Evolutionary conservation across 768 basidiomycete species (phyloP), one percentile per base, ranked within the genome.

Genomic region (Rhodotorula diobovata): DNA sequence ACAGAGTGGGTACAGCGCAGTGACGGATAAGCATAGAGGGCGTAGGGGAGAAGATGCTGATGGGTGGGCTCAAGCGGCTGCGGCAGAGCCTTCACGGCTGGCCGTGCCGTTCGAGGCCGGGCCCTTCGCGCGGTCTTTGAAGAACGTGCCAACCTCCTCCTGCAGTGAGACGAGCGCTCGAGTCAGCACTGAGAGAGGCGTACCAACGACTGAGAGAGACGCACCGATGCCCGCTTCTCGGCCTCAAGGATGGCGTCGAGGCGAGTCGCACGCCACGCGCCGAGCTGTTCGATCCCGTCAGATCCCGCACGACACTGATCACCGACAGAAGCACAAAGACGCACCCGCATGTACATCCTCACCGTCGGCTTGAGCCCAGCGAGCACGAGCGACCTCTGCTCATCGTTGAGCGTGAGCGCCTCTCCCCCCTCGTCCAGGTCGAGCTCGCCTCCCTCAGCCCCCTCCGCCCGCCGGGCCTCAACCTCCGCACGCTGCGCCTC

Each of bases 281-380:
- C 53, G 63, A 35, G 35, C 63, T 63, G 51, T 25, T 5, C 3
- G 51, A 53, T 3, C n/a, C 15, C 23, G 51, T 30, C 51, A 53
- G n/a, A n/a, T n/a, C n/a, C n/a, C n/a, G n/a, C n/a, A n/a, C n/a
- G n/a, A n/a, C n/a, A n/a, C n/a, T n/a, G n/a, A n/a, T n/a, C n/a
- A n/a, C 11, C 5, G 46, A 48, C 20, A 48, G 21, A 39, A 45
- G 34, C 1, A 20, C 9, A n/a, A 10, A 11, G 32, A 39, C 66
- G 35, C 43, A 73, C 72, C 34, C 48, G 59, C 61, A 45, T 66
- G 43, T 63, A 73, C 16, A 73, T 39, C 21, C 50, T 14, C 6
- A 21, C 18, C 12, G 65, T 61, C 25, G 65, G 63, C 30, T n/a
- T 41, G 43, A 73, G 46, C 23, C 72, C 72, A 1, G 72, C 72